Base-by-base conservation (phyloP, 225 moss, liverwort and hornwort genomes). In the Antitrichia curtipendula region DNA sequence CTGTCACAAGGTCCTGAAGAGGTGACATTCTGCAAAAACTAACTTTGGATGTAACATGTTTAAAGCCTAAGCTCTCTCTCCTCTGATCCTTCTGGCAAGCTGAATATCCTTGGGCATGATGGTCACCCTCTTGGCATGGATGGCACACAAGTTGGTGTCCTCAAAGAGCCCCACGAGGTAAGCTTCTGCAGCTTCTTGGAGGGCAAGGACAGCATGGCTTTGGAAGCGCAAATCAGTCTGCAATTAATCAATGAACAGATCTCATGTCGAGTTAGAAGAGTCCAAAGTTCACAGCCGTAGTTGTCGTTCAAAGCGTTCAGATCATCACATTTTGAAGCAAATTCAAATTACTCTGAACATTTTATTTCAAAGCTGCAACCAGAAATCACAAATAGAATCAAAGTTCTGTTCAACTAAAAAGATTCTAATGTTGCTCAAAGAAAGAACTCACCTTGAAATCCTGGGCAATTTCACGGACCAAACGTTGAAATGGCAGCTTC, bases 391-490 rank as follows among this genome's bases (percentile, higher is more conserved):
- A 7, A 32, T 70, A 22, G 15, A 83, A 61, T 21, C 21, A 22
- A 14, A 15, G 32, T 31, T 45, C 21, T 31, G 31, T 2, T 29
- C 56, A 16, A 70, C 23, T 32, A 0, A 22, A 20, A 56, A 43
- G 10, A 41, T 16, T 57, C 56, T 32, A 32, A 16, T 32, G 31
- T 2, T 69, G 68, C 54, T 40, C n/a, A 25, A 66, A 52, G 68
- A 40, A 69, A 57, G 20, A 83, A 53, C 28, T 21, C 28, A 91
- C 93, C 93, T 93, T 91, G 84, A 93, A 93, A 70, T 93, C 93
- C 78, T 93, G 93, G 8, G 93, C 93, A 27, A 89, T 91, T 66
- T 90, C 88, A 38, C 90, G 81, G 47, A 90, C 90, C 71, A 88
- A 72, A 78, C 59, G 84, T 41, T 84, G 73, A 43, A 83, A 83